These are phyloP conservation scores for Venturia asperata DNA, from an alignment of 2,329 filamentous ascomycete species.

Conservation along the genomic window DNA sequence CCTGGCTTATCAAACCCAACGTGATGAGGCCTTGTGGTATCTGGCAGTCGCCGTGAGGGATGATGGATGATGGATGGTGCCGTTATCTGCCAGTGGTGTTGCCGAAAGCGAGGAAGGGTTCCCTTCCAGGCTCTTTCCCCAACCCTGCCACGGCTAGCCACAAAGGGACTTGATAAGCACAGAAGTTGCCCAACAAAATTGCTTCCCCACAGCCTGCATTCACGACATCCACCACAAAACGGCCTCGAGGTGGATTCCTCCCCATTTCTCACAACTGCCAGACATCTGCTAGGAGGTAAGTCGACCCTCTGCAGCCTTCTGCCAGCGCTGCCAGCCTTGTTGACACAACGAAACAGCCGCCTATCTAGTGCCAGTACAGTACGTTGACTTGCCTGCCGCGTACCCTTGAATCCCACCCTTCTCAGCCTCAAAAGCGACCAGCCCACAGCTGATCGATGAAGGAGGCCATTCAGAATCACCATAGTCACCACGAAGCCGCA, in stretches of 20 bases:
- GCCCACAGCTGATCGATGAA: constrained; percentile 11
- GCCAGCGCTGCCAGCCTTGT: background rate
- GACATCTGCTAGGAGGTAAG: background rate
- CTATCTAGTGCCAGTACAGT: background rate
- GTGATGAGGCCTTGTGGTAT: background rate
- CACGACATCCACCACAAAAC: background rate
- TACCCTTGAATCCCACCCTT: background rate
- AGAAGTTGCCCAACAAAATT: constrained; percentile 3
- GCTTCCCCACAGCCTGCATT: background rate
- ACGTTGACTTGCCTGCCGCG: background rate
- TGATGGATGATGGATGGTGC: no score
- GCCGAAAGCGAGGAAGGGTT: no score
- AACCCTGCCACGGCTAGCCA: background rate
- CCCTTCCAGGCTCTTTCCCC: background rate
- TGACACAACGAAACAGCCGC: background rate
- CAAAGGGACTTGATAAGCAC: constrained; percentile 4
- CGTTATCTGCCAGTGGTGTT: background rate
- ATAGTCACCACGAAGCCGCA: background rate
- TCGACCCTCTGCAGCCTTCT: background rate
- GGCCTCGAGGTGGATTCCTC: background rate
- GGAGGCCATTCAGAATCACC: background rate
- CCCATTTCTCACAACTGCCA: constrained; percentile 6
- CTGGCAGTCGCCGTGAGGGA: no score
- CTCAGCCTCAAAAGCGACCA: constrained; percentile 2
- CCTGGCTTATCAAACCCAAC: background rate